Percentiles rank a stretch among this genome's conserved stretches.
phyloP scores from a whole-genome alignment of 2,329 filamentous ascomycete species.

The Coniochaeta hoffmannii region DNA sequence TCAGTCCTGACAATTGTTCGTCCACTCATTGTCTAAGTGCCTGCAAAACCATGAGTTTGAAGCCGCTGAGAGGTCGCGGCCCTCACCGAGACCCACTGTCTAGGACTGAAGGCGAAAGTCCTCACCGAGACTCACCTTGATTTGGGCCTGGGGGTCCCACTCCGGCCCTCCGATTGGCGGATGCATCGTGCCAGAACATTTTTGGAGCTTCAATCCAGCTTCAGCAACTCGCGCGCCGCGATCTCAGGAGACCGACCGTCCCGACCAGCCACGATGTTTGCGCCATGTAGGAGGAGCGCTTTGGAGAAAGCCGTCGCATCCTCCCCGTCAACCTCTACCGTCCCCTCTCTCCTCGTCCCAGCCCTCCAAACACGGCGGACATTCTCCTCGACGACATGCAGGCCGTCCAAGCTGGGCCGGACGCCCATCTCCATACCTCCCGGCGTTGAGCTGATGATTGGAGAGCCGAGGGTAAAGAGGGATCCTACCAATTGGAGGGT shows the following conservation, averaged over 20 bases:
- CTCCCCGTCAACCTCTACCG: constrained; percentile 38
- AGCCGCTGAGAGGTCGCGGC: not conserved
- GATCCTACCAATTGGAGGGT: constrained; percentile 53
- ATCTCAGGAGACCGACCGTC: not conserved
- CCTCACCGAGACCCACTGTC: not conserved
- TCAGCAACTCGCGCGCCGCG: not conserved
- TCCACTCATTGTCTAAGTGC: too few relatives aligned
- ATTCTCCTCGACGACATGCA: constrained; percentile 65
- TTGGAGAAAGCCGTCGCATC: constrained; percentile 49
- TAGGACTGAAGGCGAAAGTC: not conserved
- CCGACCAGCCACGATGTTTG: constrained; percentile 47
- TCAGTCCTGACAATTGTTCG: too few relatives aligned
- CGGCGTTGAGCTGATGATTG: constrained; percentile 69
- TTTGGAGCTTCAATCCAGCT: constrained; percentile 3
- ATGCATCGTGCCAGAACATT: constrained; percentile 5
- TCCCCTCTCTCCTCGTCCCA: constrained; percentile 67
- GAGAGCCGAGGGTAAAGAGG: constrained; percentile 49
- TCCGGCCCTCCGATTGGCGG: not conserved
- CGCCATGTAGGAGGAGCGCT: constrained; percentile 52
- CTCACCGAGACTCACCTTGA: not conserved
- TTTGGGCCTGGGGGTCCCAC: not conserved
- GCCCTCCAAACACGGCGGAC: constrained; percentile 53
- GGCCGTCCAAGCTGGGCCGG: constrained; percentile 76
- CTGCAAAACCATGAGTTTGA: too few relatives aligned
- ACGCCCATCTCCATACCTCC: constrained; percentile 75